These are phyloP conservation scores for Nicotiana benthamiana DNA, from an alignment of 257 asterid species.

Conservation along the genomic window DNA sequence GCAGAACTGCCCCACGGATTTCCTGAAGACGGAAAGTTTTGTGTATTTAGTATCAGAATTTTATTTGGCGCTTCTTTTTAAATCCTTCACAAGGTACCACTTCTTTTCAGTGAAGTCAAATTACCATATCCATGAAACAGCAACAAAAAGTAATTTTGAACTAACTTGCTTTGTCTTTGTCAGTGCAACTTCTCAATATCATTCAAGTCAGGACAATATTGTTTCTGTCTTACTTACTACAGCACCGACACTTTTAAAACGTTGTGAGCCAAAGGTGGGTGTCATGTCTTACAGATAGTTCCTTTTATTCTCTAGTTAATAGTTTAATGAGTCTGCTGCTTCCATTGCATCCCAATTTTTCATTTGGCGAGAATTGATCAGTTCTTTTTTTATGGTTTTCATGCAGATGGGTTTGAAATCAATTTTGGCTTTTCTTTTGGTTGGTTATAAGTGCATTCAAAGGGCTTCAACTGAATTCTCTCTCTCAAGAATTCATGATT, in stretches of 20 bases:
- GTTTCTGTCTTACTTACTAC: conserved; percentile 37
- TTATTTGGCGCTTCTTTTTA: conserved; percentile 62
- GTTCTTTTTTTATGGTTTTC: conserved; percentile 2
- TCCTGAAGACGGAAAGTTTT: conserved; percentile 52
- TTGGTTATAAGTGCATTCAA: conserved; percentile 81
- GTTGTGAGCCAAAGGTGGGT: conserved; percentile 57
- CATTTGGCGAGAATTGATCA: background rate
- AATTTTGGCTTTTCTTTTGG: conserved; percentile 53
- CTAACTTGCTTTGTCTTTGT: conserved; percentile 30
- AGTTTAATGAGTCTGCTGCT: background rate
- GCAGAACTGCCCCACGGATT: conserved; percentile 74
- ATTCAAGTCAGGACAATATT: conserved; percentile 43
- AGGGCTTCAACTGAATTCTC: conserved; percentile 57
- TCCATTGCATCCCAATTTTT: background rate
- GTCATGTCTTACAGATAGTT: background rate
- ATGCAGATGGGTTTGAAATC: conserved; percentile 73
- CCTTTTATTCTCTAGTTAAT: background rate
- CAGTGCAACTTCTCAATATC: conserved; percentile 34
- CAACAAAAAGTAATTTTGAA: conserved; percentile 2
- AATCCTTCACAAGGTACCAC: conserved; percentile 49
- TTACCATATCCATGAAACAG: background rate
- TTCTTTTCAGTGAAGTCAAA: conserved; percentile 5
- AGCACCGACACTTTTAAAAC: conserved; percentile 49
- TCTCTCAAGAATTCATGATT: conserved; percentile 52
- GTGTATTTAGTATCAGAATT: conserved; percentile 66